Conservation (phyloP, 768 basidiomycete genomes). For the Dacryopinax primogenitus region DNA sequence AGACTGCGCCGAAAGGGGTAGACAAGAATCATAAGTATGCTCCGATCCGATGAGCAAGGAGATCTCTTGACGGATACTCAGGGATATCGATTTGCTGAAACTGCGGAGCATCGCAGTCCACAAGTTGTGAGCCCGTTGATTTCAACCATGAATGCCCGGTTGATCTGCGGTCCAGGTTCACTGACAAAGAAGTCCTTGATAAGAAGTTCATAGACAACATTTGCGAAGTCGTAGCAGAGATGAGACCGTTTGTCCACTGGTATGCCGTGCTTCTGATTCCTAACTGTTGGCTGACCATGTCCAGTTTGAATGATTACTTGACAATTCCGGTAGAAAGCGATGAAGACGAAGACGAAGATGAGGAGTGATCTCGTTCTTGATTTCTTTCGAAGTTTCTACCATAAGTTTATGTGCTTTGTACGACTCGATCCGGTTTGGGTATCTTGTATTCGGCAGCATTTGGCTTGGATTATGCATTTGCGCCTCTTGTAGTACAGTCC, state of each 20-base stretch:
- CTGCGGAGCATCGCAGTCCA: slow-evolving; percentile 64
- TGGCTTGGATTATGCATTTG: neutral
- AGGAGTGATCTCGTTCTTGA: slow-evolving; percentile 1
- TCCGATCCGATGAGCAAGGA: neutral
- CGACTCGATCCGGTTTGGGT: neutral
- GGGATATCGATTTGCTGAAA: slow-evolving; percentile 86
- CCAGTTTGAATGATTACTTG: slow-evolving; percentile 61
- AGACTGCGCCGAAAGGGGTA: slow-evolving; percentile 82
- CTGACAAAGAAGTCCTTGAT: slow-evolving; percentile 56
- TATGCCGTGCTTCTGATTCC: slow-evolving; percentile 24
- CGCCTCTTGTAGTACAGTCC: slow-evolving; percentile 10
- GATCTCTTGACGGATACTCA: slow-evolving; percentile 22
- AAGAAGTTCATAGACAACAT: slow-evolving; percentile 55
- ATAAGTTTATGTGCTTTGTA: neutral
- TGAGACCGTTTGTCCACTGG: slow-evolving; percentile 72
- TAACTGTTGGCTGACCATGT: neutral
- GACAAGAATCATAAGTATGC: slow-evolving; percentile 64
- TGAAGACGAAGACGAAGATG: slow-evolving; percentile 24
- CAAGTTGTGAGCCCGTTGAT: slow-evolving; percentile 36
- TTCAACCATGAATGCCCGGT: slow-evolving; percentile 9
- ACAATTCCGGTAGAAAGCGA: slow-evolving; percentile 33
- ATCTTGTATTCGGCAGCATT: neutral
- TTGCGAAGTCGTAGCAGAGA: slow-evolving; percentile 39
- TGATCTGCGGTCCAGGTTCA: slow-evolving; percentile 39
- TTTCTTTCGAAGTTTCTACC: neutral